These are phyloP conservation scores for Vigna hirtella DNA, from an alignment of 306 rosid genomes.

Conservation along the genomic window DNA sequence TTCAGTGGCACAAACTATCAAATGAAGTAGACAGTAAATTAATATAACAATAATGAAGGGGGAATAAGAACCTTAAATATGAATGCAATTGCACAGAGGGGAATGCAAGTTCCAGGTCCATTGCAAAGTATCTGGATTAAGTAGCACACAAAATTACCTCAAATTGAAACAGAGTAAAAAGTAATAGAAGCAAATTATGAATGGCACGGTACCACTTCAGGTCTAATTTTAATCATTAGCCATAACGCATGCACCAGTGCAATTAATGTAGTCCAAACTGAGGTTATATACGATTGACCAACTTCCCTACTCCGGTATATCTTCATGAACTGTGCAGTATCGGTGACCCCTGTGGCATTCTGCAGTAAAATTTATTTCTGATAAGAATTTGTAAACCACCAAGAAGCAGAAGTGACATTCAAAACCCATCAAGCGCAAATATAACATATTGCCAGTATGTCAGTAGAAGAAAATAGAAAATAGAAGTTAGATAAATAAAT, in stretches of 20 bases:
- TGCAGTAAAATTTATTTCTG: slow-evolving; percentile 45
- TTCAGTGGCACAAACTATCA: slow-evolving; percentile 31
- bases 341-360: slow-evolving; percentile 51
- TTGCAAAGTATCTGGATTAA: slow-evolving; percentile 82
- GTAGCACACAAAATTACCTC: background rate
- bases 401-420: slow-evolving; percentile 36
- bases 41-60: slow-evolving; percentile 14
- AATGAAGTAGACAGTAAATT: slow-evolving; percentile 15
- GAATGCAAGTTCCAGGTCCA: slow-evolving; percentile 96
- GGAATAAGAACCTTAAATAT: slow-evolving; percentile 67
- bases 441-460: no score
- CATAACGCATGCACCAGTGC: slow-evolving; percentile 74
- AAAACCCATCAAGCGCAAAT: slow-evolving; percentile 1
- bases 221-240: slow-evolving; percentile 85
- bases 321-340: slow-evolving; percentile 73
- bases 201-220: slow-evolving; percentile 79
- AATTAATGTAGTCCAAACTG: slow-evolving; percentile 81
- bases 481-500: no score
- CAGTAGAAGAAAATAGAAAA: background rate
- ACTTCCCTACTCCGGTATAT: slow-evolving; percentile 93
- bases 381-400: slow-evolving; percentile 34
- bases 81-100: slow-evolving; percentile 84
- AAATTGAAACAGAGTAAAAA: slow-evolving; percentile 32
- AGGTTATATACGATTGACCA: slow-evolving; percentile 92
- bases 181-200: slow-evolving; percentile 16